phyloP scores from a whole-genome alignment of 441 rosid genomes.

The Populus hybrid region DNA sequence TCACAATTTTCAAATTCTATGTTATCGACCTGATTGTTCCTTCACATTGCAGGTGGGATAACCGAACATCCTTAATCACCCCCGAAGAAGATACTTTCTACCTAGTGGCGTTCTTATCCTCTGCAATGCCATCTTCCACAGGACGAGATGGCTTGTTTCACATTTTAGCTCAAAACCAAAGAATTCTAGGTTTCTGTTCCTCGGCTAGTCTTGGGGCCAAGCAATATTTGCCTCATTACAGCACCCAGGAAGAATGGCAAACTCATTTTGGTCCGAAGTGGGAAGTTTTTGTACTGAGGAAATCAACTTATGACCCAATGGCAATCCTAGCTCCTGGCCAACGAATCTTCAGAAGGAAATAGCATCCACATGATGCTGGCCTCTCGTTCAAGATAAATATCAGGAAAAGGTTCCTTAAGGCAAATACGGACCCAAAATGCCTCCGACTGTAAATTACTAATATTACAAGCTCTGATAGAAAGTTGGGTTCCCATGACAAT shows the following conservation, averaged over 20 bases:
- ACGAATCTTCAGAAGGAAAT: slow-evolving; percentile 54
- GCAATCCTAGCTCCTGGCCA: slow-evolving; percentile 88
- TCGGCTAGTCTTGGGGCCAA: slow-evolving; percentile 42
- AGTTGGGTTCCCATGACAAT: slow-evolving; percentile 12
- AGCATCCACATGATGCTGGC: slow-evolving; percentile 26
- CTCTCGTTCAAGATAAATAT: slow-evolving; percentile 4
- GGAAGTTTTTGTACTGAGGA: slow-evolving; percentile 63
- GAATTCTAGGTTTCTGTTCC: slow-evolving; percentile 51
- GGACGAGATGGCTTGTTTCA: slow-evolving; percentile 51
- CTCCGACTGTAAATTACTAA: slow-evolving; percentile 34
- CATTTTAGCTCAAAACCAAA: slow-evolving; percentile 52
- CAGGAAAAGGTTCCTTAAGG: slow-evolving; percentile 1
- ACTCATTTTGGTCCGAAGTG: slow-evolving; percentile 67
- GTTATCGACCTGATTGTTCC: slow-evolving; percentile 9
- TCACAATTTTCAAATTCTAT: neutral
- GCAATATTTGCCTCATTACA: slow-evolving; percentile 74
- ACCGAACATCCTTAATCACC: slow-evolving; percentile 57
- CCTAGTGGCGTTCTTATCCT: slow-evolving; percentile 67
- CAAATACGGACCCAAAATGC: slow-evolving; percentile 17
- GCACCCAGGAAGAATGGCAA: slow-evolving; percentile 68
- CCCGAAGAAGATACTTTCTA: slow-evolving; percentile 78
- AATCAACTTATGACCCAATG: slow-evolving; percentile 72
- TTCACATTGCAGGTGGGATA: slow-evolving; percentile 70
- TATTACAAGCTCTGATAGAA: slow-evolving; percentile 8
- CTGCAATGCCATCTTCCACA: slow-evolving; percentile 62